Conservation (phyloP, 2,329 filamentous ascomycete species). For the Apiospora rasikravindrae region DNA sequence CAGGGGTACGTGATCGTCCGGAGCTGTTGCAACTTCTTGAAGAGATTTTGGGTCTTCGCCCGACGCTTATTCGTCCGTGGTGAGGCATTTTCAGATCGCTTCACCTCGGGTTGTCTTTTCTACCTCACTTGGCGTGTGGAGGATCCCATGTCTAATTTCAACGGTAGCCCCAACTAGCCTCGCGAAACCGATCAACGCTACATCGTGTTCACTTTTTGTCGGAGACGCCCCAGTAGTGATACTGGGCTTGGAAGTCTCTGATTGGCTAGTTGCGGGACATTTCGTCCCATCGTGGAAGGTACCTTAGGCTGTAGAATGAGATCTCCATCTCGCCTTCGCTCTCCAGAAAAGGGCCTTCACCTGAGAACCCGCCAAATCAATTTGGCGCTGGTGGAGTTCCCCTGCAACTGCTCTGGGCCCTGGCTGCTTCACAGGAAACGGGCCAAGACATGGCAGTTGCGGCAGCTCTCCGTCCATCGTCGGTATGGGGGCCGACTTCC, state of each 20-base stretch:
- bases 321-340: slow-evolving; percentile 15
- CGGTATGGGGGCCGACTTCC: slow-evolving; percentile 9
- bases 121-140: slow-evolving; percentile 27
- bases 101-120: slow-evolving; percentile 23
- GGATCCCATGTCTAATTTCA: slow-evolving; percentile 8
- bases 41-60: slow-evolving; percentile 22
- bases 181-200: slow-evolving; percentile 36
- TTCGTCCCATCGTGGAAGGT: slow-evolving; percentile 28
- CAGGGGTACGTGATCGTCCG: slow-evolving; percentile 23
- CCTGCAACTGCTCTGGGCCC: background rate
- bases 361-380: slow-evolving; percentile 19
- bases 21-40: slow-evolving; percentile 19
- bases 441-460: slow-evolving; percentile 16
- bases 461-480: slow-evolving; percentile 10
- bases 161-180: slow-evolving; percentile 29
- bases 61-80: slow-evolving; percentile 23
- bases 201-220: slow-evolving; percentile 30
- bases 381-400: slow-evolving; percentile 3
- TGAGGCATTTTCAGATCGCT: slow-evolving; percentile 34
- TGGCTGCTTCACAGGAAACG: slow-evolving; percentile 14
- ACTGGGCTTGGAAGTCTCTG: slow-evolving; percentile 20
- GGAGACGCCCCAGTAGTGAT: slow-evolving; percentile 24
- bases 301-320: background rate
- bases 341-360: slow-evolving; percentile 19
- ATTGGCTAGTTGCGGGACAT: slow-evolving; percentile 32